Base-by-base conservation (phyloP, 768 basidiomycete species). In the Xerocomus potaroensis region DNA sequence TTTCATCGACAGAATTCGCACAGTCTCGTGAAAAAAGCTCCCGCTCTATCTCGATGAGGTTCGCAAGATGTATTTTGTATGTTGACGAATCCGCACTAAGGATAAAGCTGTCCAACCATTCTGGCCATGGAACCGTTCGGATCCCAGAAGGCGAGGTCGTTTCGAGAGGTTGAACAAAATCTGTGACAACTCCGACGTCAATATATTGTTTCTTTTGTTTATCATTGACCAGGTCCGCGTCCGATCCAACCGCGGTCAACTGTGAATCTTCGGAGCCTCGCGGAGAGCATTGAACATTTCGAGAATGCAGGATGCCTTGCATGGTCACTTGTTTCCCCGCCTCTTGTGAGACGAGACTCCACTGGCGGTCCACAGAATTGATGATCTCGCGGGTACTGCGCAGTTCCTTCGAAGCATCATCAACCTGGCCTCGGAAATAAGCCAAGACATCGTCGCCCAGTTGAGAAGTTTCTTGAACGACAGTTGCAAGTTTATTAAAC, bases 211-310 rank as follows among this genome's bases (percentile, higher is more conserved):
- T 60, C 11, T n/a, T 31, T 30, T 56, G 45, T 15, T 55, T 53
- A 11, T 39, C 51, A 41, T 62, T 64, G 11, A 43, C 18, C 1
- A 47, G 27, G 5, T 26, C 34, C 6, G 21, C 30, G 43, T 59
- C 57, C 34, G 56, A 31, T 18, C 53, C 56, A 21, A 83, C 79
- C 15, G 72, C 72, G 0, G 83, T 85, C 19, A 59, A 58, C 43
- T 80, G 76, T 1, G 84, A 86, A 60, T 84, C 83, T 57, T 78
- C 76, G n/a, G 84, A 86, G 39, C 78, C 82, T 44, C 81, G 74
- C 12, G 76, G 71, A 1, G 64, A 62, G n/a, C 69, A 67, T 32
- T 72, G 47, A 26, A 40, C 38, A 31, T 62, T 39, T 27, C 30
- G 48, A 41, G 50, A 44, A 18, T 27, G 35, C 14, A 22, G 18